A percentile compares a stretch with the other conserved stretches of the same genome.
Evolutionary conservation across 1,139 yeast species (phyloP).

Genomic region (Tardiomyces depauwii): DNA sequence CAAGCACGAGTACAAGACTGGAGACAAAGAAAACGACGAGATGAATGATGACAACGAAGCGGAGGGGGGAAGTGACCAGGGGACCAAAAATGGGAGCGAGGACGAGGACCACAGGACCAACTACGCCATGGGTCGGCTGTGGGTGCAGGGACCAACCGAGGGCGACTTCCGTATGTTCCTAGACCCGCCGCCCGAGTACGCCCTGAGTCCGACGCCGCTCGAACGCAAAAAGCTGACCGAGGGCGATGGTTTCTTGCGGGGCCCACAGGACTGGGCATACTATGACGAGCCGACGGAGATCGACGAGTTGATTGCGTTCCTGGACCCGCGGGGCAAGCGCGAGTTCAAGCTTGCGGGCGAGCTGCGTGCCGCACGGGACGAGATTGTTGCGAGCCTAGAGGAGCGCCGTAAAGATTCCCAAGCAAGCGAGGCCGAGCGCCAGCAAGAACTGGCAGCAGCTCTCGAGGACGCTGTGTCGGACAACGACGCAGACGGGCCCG

Average conservation of each 20-base stretch:
- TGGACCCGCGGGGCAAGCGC: slow-evolving; percentile 66
- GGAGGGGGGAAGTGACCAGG: slow-evolving; percentile 19
- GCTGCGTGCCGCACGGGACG: slow-evolving; percentile 34
- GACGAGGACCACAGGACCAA: slow-evolving; percentile 38
- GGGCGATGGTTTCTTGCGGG: slow-evolving; percentile 40
- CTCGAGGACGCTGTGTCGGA: slow-evolving; percentile 14
- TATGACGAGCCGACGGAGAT: slow-evolving; percentile 56
- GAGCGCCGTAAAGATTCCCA: slow-evolving; percentile 38
- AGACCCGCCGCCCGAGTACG: slow-evolving; percentile 8
- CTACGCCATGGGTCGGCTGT: slow-evolving; percentile 74
- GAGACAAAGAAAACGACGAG: slow-evolving; percentile 1
- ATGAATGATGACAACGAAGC: slow-evolving; percentile 5
- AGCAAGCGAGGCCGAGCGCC: slow-evolving; percentile 14
- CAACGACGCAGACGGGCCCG: slow-evolving; percentile 11
- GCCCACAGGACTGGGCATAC: slow-evolving; percentile 54
- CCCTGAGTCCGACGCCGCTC: slow-evolving; percentile 5
- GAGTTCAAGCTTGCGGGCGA: slow-evolving; percentile 63
- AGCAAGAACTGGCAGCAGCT: slow-evolving; percentile 13
- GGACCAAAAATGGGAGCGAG: slow-evolving; percentile 26
- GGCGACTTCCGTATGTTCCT: slow-evolving; percentile 44
- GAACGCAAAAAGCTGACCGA: slow-evolving; percentile 67
- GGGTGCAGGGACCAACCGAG: slow-evolving; percentile 87
- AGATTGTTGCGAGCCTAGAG: slow-evolving; percentile 44
- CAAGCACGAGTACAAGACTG: slow-evolving; percentile 25
- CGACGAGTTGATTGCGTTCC: slow-evolving; percentile 48